A percentile compares a stretch with the other conserved stretches of the same genome.
phyloP scores from a whole-genome alignment of 129 eudicot genomes.

The Helichrysum umbraculigerum region DNA sequence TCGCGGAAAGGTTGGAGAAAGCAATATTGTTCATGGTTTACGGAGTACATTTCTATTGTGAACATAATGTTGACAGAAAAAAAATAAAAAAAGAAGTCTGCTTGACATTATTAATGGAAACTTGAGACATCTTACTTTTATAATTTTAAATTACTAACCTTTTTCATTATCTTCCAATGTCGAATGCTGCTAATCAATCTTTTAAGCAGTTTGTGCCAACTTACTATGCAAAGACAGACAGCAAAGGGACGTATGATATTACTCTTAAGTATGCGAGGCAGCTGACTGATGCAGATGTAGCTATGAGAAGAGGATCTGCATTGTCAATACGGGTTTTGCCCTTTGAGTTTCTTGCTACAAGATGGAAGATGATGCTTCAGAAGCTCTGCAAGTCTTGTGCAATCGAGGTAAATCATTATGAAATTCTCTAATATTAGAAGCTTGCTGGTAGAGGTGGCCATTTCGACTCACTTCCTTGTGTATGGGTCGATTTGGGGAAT shows the following conservation, averaged over 20 bases:
- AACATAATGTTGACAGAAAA: conserved; percentile 61
- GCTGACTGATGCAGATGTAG: conserved; percentile 85
- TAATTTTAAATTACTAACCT: background rate
- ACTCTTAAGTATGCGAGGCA: conserved; percentile 59
- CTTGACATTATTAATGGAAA: conserved; percentile 86
- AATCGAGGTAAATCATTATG: conserved; percentile 56
- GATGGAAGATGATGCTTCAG: conserved; percentile 68
- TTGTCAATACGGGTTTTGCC: conserved; percentile 91
- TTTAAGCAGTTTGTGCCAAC: conserved; percentile 68
- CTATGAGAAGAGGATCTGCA: conserved; percentile 96
- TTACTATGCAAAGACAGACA: conserved; percentile 49
- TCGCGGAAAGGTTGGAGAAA: conserved; percentile 97
- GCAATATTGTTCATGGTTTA: conserved; percentile 92
- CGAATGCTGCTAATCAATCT: conserved; percentile 86
- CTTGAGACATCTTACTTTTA: conserved; percentile 65
- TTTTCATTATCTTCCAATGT: conserved; percentile 8
- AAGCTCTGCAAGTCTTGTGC: conserved; percentile 78
- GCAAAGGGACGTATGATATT: conserved; percentile 56
- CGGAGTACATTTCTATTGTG: conserved; percentile 70
- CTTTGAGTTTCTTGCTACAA: conserved; percentile 55
- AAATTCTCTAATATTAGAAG: background rate
- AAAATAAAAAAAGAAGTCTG: conserved; percentile 60
- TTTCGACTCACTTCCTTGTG: background rate
- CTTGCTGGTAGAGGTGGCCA: background rate
- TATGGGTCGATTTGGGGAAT: no score